phyloP scores from a whole-genome alignment of 768 basidiomycete genomes.

The Epithele typhae region DNA sequence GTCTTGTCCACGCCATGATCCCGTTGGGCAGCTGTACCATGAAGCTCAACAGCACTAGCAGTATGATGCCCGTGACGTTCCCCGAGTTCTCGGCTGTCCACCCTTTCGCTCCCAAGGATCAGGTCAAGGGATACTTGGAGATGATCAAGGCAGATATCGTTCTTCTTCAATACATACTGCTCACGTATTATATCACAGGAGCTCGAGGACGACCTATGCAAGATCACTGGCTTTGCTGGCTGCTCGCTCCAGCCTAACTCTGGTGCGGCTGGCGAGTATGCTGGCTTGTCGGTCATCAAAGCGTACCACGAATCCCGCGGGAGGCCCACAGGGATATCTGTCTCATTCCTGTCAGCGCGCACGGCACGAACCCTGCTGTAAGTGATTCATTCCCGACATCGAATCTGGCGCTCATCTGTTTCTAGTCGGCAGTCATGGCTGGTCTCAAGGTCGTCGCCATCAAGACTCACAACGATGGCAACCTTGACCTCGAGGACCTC shows the following conservation, averaged over 20 bases:
- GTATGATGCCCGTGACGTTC: constrained; percentile 96
- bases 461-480: constrained; percentile 84
- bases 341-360: constrained; percentile 91
- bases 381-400: constrained; percentile 26
- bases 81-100: constrained; percentile 88
- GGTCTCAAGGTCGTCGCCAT: constrained; percentile 96
- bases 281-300: constrained; percentile 90
- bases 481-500: constrained; percentile 84
- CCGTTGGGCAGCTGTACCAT: constrained; percentile 94
- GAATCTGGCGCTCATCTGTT: background rate
- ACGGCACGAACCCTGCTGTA: constrained; percentile 97
- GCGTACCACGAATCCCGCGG: constrained; percentile 92
- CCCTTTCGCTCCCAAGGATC: constrained; percentile 88
- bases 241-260: constrained; percentile 99
- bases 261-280: constrained; percentile 95
- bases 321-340: constrained; percentile 87
- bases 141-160: constrained; percentile 63
- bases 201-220: constrained; percentile 85
- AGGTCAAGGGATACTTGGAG: constrained; percentile 81
- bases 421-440: constrained; percentile 92
- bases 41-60: constrained; percentile 98
- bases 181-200: constrained; percentile 50
- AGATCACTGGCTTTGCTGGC: constrained; percentile 93
- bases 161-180: background rate
- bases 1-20: constrained; percentile 95